Evolutionary conservation across 257 asterid genomes (phyloP), one percentile per base, ranked within the genome.

Genomic region (Fraxinus anomala): DNA sequence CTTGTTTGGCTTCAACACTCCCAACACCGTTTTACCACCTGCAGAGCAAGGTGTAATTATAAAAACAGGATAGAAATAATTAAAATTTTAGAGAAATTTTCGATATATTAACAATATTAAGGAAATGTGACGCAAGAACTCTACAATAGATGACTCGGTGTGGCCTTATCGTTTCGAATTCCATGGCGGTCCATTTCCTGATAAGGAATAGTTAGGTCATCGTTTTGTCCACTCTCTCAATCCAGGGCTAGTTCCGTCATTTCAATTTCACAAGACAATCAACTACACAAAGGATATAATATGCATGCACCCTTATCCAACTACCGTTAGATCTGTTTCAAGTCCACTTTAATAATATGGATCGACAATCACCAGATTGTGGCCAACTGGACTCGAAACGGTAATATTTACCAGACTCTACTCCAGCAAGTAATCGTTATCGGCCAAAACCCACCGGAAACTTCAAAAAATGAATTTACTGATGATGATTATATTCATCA

Each of bases 11-110:
- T 83, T 91, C 17, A 91, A 83, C 33, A 94, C 97, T 65, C 94
- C 89, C 75, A 92, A 17, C 73, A 83, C 89, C 30, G 82, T 71
- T 83, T 87, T 92, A 59, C 91, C 92, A 74, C 97, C 97, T 92
- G 87, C 5, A 54, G 31, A 31, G 39, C 49, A 70, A 37, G 21
- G 59, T 47, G 21, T 71, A 37, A 21, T 11, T 11, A 72, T 4
- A 12, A 19, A 24, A 74, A 51, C 9, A n/a, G 5, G 4, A 54
- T 1, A 23, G 9, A 40, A n/a, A 24, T 65, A 42, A 13, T 33
- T 12, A 26, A 65, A 59, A 5, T 47, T 13, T 47, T 47, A 47
- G n/a, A 47, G 6, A 4, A 14, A 14, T 47, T 47, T 47, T 31
- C 16, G 16, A 40, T 40, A 40, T 11, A 40, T 2, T 40, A 10